A percentile compares a stretch with the other conserved stretches of the same genome.
Evolutionary conservation across 2,329 filamentous ascomycete genomes (phyloP).

Genomic region (Atkinsonella hypoxylon): DNA sequence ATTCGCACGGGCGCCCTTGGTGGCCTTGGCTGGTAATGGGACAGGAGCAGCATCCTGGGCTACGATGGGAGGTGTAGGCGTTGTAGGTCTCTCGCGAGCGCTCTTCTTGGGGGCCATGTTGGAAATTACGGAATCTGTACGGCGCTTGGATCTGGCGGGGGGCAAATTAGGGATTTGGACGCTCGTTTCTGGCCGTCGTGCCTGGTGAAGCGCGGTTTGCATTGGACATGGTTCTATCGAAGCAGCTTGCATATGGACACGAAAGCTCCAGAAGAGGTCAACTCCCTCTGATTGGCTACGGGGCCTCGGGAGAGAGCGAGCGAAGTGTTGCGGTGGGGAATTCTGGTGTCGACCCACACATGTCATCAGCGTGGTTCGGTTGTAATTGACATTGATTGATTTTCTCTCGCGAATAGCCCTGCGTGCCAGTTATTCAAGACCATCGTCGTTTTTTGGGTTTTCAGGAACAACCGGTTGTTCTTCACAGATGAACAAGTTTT

Average conservation of each 20-base stretch:
- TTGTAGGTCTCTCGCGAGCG: slow-evolving; percentile 17
- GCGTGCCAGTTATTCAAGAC: not conserved
- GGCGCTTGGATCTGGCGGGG: not conserved
- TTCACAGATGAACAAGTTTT: not conserved
- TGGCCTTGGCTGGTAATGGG: slow-evolving; percentile 2
- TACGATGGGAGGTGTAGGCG: slow-evolving; percentile 5
- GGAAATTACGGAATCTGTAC: not conserved
- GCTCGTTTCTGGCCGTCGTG: slow-evolving; percentile 3
- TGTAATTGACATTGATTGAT: not conserved
- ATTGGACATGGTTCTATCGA: not conserved
- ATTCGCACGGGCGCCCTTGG: slow-evolving; percentile 20
- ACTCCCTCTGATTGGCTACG: no score
- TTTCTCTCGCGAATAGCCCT: not conserved
- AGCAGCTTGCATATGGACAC: not conserved
- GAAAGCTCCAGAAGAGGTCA: not conserved
- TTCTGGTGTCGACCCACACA: not conserved
- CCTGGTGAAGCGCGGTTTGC: slow-evolving; percentile 1
- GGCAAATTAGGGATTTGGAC: slow-evolving; percentile 1
- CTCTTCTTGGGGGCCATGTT: slow-evolving; percentile 42
- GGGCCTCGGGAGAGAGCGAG: not conserved
- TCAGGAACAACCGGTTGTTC: not conserved
- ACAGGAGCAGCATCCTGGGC: not conserved
- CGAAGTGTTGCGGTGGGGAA: slow-evolving; percentile 5
- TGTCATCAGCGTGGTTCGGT: not conserved
- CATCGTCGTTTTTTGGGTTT: no score